Evolutionary conservation across 176 grass and related monocot genomes (phyloP).

Genomic region (Alopecurus myosuroides): DNA sequence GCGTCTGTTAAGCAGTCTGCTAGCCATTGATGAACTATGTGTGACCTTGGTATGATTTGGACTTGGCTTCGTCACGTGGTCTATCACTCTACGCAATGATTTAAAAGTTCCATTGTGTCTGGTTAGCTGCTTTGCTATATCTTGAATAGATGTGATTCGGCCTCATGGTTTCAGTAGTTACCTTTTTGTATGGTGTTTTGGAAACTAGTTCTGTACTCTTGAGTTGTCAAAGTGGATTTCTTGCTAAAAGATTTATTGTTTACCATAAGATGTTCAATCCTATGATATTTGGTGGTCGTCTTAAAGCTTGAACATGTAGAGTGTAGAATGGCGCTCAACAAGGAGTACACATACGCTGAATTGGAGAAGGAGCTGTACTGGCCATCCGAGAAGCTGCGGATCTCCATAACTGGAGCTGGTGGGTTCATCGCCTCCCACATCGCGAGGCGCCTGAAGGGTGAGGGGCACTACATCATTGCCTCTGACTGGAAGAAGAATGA

Average conservation of each 20-base stretch:
- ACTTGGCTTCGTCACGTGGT: not conserved
- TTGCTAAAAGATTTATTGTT: not conserved
- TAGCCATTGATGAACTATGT: not conserved
- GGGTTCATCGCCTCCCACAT: slow-evolving; percentile 78
- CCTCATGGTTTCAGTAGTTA: not conserved
- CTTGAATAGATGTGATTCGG: not conserved
- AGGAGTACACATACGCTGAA: slow-evolving; percentile 52
- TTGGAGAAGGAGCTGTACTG: slow-evolving; percentile 67
- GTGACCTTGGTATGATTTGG: not conserved
- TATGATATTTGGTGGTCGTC: not conserved
- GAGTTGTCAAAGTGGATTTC: not conserved
- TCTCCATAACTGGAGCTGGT: slow-evolving; percentile 71
- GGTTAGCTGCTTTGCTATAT: not conserved
- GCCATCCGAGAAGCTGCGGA: slow-evolving; percentile 67
- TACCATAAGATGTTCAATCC: not conserved
- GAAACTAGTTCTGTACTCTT: not conserved
- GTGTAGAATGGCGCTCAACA: slow-evolving; percentile 59
- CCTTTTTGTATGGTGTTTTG: not conserved
- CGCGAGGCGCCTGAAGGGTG: slow-evolving; percentile 56
- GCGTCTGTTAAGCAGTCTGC: not conserved
- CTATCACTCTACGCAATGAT: not conserved
- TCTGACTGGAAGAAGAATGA: slow-evolving; percentile 90
- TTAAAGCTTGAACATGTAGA: not conserved
- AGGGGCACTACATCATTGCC: slow-evolving; percentile 74
- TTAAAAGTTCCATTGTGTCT: not conserved